Evolutionary conservation across 345 rosid species (phyloP).

Genomic region (Heritiera fomes): DNA sequence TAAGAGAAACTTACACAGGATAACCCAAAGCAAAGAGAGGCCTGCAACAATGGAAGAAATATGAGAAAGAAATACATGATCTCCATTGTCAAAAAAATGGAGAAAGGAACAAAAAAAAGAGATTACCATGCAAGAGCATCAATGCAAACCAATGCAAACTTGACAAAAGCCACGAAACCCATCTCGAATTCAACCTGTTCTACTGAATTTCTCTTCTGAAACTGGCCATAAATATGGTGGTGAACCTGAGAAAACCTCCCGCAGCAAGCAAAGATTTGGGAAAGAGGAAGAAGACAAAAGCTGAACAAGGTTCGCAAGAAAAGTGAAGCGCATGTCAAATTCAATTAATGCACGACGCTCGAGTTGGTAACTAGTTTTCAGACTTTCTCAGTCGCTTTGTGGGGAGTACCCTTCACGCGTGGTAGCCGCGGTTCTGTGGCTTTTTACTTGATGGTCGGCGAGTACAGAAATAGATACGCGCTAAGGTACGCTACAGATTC

Average conservation of each 20-base stretch:
- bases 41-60: conserved; percentile 28
- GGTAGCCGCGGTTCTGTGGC: background rate
- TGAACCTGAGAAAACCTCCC: conserved; percentile 7
- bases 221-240: background rate
- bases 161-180: conserved; percentile 21
- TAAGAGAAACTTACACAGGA: conserved; percentile 36
- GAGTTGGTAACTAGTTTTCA: background rate
- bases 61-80: background rate
- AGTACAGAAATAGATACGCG: background rate
- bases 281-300: background rate
- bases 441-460: background rate
- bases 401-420: background rate
- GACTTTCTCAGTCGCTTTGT: background rate
- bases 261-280: background rate
- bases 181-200: conserved; percentile 3
- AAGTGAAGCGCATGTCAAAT: too few relatives aligned
- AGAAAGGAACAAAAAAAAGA: background rate
- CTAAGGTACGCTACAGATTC: background rate
- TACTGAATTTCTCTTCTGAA: background rate
- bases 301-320: too few relatives aligned
- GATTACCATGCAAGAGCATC: conserved; percentile 34
- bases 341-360: background rate
- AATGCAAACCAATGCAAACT: conserved; percentile 22
- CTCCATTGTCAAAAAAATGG: background rate
- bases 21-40: conserved; percentile 37